Conservation (phyloP, 2,329 filamentous ascomycete species). For the Thielaviopsis punctulata region DNA sequence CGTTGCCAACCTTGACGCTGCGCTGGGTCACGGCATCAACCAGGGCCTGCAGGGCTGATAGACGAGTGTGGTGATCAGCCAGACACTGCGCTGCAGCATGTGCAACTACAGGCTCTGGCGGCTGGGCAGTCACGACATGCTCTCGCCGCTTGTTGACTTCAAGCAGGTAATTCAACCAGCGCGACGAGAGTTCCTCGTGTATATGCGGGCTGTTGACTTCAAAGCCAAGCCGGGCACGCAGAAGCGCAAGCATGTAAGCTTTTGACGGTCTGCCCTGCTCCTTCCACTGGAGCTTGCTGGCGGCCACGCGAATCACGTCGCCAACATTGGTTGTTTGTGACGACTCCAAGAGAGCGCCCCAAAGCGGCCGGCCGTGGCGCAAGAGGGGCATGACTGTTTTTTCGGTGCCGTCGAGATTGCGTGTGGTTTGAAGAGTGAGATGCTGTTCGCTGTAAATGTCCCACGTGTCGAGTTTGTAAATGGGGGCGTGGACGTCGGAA, state of each 20-base stretch:
- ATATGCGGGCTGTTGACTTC: background rate
- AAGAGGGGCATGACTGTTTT: background rate
- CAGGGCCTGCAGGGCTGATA: constrained; percentile 3
- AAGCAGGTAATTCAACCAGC: constrained; percentile 10
- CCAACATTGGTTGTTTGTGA: constrained; percentile 3
- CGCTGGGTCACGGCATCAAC: constrained; percentile 1
- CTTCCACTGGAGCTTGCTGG: constrained; percentile 3
- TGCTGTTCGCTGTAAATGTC: constrained; percentile 2
- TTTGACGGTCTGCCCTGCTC: background rate
- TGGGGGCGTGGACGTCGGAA: constrained; percentile 8
- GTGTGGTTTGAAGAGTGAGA: background rate
- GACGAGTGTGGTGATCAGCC: background rate
- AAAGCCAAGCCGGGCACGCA: constrained; percentile 2
- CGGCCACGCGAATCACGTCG: constrained; percentile 8
- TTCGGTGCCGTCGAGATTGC: background rate
- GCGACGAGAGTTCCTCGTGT: constrained; percentile 4
- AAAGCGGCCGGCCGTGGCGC: constrained; percentile 8
- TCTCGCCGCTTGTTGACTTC: constrained; percentile 3
- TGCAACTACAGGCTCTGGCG: constrained; percentile 9
- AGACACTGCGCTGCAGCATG: constrained; percentile 7
- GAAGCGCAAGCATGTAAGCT: constrained; percentile 5
- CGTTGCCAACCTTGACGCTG: background rate
- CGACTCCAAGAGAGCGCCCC: constrained; percentile 6
- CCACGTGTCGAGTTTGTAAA: constrained; percentile 5
- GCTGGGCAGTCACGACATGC: constrained; percentile 7